phyloP scores from a whole-genome alignment of 306 rosid genomes.

The Citrullus amarus region DNA sequence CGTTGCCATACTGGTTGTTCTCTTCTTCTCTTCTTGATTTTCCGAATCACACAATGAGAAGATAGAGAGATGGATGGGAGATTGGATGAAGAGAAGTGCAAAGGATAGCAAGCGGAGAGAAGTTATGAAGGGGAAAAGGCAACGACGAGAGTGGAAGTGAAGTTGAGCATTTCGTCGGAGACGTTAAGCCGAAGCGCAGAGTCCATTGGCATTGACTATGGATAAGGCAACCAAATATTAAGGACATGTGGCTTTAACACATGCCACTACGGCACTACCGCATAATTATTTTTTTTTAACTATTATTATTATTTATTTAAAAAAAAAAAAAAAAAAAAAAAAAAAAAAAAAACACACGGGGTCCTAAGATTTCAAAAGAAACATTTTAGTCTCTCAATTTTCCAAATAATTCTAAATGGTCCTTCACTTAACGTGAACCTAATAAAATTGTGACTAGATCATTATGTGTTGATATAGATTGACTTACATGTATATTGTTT shows the following conservation, averaged over 20 bases:
- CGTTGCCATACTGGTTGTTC: conserved; percentile 28
- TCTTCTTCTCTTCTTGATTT: neutral
- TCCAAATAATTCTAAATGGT: too few species aligned
- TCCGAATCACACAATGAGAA: neutral
- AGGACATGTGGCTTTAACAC: neutral
- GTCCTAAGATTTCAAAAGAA: too few species aligned
- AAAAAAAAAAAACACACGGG: too few species aligned
- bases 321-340: too few species aligned
- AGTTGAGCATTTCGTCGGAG: neutral
- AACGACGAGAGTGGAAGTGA: neutral
- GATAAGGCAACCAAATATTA: neutral
- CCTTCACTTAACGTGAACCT: too few species aligned
- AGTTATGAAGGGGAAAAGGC: neutral
- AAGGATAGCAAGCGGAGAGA: neutral
- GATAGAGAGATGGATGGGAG: neutral
- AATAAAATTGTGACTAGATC: too few species aligned
- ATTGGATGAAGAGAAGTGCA: neutral
- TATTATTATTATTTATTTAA: too few species aligned
- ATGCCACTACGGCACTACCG: neutral
- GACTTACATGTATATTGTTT: too few species aligned
- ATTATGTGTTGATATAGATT: too few species aligned
- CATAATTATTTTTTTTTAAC: too few species aligned
- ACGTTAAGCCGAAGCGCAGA: neutral
- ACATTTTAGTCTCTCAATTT: too few species aligned
- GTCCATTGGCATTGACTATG: neutral